Conservation (phyloP, 805 yeast species). For the Starmerella ratchasimensis region DNA sequence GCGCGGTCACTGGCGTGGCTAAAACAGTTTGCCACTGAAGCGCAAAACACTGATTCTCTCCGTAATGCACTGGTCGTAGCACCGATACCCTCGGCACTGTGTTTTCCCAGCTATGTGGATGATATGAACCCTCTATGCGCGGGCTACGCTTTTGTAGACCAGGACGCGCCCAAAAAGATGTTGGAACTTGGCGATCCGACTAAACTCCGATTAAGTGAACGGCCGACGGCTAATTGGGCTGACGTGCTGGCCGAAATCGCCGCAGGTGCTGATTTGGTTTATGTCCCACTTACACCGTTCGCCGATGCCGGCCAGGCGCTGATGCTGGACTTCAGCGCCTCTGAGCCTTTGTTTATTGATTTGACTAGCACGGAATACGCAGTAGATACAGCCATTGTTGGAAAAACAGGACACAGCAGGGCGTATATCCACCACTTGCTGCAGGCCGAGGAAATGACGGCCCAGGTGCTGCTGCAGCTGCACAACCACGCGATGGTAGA, state of each 20-base stretch:
- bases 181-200: not conserved
- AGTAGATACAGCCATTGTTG: slow-evolving; percentile 24
- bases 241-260: slow-evolving; percentile 20
- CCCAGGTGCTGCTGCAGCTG: slow-evolving; percentile 30
- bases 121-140: slow-evolving; percentile 11
- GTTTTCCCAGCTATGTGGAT: slow-evolving; percentile 12
- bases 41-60: not conserved
- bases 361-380: slow-evolving; percentile 25
- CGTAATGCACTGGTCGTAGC: slow-evolving; percentile 19
- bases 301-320: slow-evolving; percentile 31
- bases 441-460: slow-evolving; percentile 32
- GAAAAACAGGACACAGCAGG: slow-evolving; percentile 22
- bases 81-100: slow-evolving; percentile 25
- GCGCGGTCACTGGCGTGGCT: slow-evolving; percentile 27
- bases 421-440: slow-evolving; percentile 34
- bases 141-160: slow-evolving; percentile 5
- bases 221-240: slow-evolving; percentile 15
- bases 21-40: slow-evolving; percentile 12
- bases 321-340: slow-evolving; percentile 18
- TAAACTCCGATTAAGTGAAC: slow-evolving; percentile 10
- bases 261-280: slow-evolving; percentile 28
- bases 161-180: not conserved
- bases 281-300: slow-evolving; percentile 22
- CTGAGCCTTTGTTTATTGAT: slow-evolving; percentile 21
- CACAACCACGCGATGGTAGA: slow-evolving; percentile 27